These are phyloP conservation scores for Stromatinia cepivora DNA, from an alignment of 2,329 filamentous ascomycete species.

Conservation along the genomic window DNA sequence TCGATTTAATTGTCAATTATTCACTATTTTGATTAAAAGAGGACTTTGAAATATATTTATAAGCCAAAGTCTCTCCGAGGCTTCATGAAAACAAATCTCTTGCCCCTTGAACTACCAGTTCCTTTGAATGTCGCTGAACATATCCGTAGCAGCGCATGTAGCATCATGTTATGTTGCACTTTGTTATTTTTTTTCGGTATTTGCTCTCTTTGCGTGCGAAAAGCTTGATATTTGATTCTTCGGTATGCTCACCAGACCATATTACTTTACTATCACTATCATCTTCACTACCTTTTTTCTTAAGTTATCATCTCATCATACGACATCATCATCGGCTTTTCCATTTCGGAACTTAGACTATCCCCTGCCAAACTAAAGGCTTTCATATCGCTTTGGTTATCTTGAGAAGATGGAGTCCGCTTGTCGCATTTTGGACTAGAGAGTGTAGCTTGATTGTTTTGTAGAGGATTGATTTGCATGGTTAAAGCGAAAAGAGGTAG, in stretches of 20 bases:
- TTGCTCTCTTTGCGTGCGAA: not conserved
- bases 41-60: no score
- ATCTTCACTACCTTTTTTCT: not conserved
- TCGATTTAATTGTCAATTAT: no score
- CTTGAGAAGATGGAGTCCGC: not conserved
- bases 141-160: not conserved
- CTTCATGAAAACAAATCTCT: not conserved
- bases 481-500: not conserved
- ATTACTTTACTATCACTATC: not conserved
- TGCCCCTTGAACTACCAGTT: not conserved
- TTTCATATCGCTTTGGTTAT: not conserved
- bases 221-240: not conserved
- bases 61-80: no score
- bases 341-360: accelerated
- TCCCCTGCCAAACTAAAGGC: accelerated
- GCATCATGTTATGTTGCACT: not conserved
- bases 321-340: accelerated
- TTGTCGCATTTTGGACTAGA: no score
- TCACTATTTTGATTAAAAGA: no score
- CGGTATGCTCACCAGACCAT: not conserved
- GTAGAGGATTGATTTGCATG: no score
- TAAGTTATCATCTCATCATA: not conserved
- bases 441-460: no score
- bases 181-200: not conserved
- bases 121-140: not conserved